Base-by-base conservation (phyloP, 139 green algal genomes). In the Closterium sp. region DNA sequence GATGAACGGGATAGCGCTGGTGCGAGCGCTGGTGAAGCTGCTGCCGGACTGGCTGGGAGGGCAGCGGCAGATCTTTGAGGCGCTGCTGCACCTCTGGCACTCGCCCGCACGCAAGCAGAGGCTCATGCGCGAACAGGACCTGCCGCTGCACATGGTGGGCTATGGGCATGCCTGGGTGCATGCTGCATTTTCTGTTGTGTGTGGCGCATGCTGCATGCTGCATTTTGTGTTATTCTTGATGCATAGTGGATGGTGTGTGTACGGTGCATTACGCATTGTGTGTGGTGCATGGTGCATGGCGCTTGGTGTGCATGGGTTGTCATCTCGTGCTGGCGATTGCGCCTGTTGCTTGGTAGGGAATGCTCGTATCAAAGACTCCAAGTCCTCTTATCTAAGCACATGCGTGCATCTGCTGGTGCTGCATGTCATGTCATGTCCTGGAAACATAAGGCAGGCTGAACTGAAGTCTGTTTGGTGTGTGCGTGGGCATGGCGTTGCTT, bases 1-100 rank as follows among this genome's bases (percentile, higher is more conserved):
- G 86, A 96, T 97, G 42, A 94, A 98, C 86, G 96, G 96, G 24
- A 91, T 99, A 32, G 96, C 97, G 70, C 95, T 99, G 30, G 85
- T 99, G 38, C 88, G 93, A 2, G 89, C 95, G 10, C 93, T 99
- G 45, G 88, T 95, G 19, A 98, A 98, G 96, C 94, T 98, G 29
- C 92, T 91, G 91, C 94, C 95, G 4, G 89, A 94, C 17, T 96
- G 95, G 95, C 88, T 96, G 22, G 9, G 29, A 6, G 29, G 86
- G 24, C 88, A 94, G 24, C 88, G 32, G 21, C 62, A 24, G 13
- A 30, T 95, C 24, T 95, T 95, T 86, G 85, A 93, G 28, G 73
- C 79, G 31, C 91, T 95, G 30, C 42, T 93, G 38, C 38, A 31
- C 17, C 31, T 94, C 28, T 95, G 93, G 93, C 93, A 92, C 31